Conservation (phyloP, 2,329 filamentous ascomycete species). For the Ophiocordyceps camponoti-saundersi region DNA sequence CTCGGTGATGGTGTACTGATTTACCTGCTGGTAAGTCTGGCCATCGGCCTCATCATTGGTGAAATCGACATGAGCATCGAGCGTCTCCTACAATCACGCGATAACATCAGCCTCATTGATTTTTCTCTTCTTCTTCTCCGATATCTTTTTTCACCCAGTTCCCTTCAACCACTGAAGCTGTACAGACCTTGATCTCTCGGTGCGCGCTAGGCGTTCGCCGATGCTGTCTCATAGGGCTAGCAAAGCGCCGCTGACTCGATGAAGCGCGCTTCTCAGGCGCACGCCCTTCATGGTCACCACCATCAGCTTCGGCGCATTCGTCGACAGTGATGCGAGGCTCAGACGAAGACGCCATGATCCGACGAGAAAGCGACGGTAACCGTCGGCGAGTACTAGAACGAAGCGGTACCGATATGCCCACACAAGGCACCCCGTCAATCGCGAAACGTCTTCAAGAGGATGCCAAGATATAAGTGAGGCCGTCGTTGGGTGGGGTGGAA, state of each 20-base stretch:
- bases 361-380: background rate
- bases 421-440: too few species aligned
- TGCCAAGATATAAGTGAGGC: background rate
- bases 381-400: too few species aligned
- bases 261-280: slow-evolving; percentile 23
- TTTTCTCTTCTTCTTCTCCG: too few species aligned
- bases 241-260: slow-evolving; percentile 20
- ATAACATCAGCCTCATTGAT: background rate
- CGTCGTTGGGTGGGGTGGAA: background rate
- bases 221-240: slow-evolving; percentile 40
- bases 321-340: background rate
- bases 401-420: too few species aligned
- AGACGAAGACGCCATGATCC: background rate
- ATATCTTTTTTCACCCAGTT: too few species aligned
- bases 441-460: background rate
- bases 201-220: slow-evolving; percentile 38
- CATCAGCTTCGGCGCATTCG: background rate
- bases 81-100: slow-evolving; percentile 50
- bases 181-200: slow-evolving; percentile 36
- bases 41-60: slow-evolving; percentile 73
- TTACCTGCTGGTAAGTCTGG: slow-evolving; percentile 67
- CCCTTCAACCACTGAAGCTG: background rate
- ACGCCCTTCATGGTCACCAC: too few species aligned
- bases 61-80: slow-evolving; percentile 78
- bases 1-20: slow-evolving; percentile 85